Conservation (phyloP, 129 eudicot species). For the Saposhnikovia divaricata region DNA sequence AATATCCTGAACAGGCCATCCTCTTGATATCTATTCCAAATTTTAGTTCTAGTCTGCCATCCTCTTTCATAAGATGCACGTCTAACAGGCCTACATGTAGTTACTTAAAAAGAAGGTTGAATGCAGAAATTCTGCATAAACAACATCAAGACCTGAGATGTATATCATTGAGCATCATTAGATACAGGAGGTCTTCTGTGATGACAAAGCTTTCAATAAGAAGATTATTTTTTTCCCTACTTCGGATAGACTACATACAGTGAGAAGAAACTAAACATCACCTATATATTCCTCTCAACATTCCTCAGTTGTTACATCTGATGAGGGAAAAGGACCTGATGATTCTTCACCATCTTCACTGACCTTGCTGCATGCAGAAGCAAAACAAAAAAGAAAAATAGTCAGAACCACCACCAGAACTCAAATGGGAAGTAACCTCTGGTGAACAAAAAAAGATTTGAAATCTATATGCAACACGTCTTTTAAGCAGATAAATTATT, state of each 20-base stretch:
- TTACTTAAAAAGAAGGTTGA: neutral
- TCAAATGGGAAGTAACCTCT: neutral
- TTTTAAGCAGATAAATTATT: neutral
- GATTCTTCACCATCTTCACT: neutral
- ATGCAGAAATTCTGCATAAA: neutral
- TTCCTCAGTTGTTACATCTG: constrained; percentile 4
- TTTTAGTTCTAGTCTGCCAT: neutral
- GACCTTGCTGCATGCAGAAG: constrained; percentile 2
- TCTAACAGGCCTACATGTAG: neutral
- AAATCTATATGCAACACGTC: neutral
- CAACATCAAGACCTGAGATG: neutral
- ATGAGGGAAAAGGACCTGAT: neutral
- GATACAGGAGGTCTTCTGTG: neutral
- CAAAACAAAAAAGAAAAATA: neutral
- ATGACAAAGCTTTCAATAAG: neutral
- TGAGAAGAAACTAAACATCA: neutral
- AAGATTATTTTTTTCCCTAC: neutral
- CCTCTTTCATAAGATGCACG: neutral
- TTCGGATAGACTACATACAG: neutral
- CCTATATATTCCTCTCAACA: neutral
- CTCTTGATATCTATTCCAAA: neutral
- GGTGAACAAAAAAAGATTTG: neutral
- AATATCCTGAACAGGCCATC: neutral
- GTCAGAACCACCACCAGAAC: neutral
- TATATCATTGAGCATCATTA: neutral